These are phyloP conservation scores for Helianthus tuberosus DNA, from an alignment of 129 eudicot genomes.

Conservation along the genomic window DNA sequence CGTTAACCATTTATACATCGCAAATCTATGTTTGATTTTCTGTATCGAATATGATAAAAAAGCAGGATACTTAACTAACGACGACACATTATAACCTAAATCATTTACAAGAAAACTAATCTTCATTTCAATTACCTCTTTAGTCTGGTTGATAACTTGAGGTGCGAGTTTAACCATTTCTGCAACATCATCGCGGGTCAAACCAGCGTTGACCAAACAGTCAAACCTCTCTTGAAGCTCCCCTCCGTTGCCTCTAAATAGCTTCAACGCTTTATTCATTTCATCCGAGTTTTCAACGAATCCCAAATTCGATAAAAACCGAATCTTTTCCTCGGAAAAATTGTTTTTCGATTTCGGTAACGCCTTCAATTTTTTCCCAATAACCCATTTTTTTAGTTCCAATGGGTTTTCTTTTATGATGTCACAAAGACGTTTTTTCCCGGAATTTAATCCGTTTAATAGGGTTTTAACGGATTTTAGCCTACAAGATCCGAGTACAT, in stretches of 20 bases:
- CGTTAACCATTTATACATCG: conserved; percentile 70
- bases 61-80: conserved; percentile 49
- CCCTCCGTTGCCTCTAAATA: conserved; percentile 64
- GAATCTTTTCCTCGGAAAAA: conserved; percentile 40
- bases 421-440: conserved; percentile 59
- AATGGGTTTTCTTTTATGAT: conserved; percentile 62
- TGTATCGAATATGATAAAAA: conserved; percentile 46
- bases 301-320: conserved; percentile 59
- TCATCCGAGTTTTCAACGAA: conserved; percentile 64
- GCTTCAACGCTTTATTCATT: conserved; percentile 59
- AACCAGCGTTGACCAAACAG: conserved; percentile 68
- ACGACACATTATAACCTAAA: conserved; percentile 62
- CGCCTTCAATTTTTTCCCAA: conserved; percentile 40
- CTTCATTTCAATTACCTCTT: conserved; percentile 54
- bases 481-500: conserved; percentile 58
- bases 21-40: conserved; percentile 60
- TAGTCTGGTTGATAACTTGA: conserved; percentile 56
- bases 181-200: conserved; percentile 45
- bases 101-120: conserved; percentile 58
- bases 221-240: conserved; percentile 86
- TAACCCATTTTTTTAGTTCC: conserved; percentile 58
- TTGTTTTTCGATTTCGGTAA: conserved; percentile 31
- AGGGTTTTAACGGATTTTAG: conserved; percentile 51
- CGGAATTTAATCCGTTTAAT: conserved; percentile 39
- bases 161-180: conserved; percentile 65